phyloP scores from a whole-genome alignment of 1,284 basidiomycete species.

The Rhizoctonia solani region DNA sequence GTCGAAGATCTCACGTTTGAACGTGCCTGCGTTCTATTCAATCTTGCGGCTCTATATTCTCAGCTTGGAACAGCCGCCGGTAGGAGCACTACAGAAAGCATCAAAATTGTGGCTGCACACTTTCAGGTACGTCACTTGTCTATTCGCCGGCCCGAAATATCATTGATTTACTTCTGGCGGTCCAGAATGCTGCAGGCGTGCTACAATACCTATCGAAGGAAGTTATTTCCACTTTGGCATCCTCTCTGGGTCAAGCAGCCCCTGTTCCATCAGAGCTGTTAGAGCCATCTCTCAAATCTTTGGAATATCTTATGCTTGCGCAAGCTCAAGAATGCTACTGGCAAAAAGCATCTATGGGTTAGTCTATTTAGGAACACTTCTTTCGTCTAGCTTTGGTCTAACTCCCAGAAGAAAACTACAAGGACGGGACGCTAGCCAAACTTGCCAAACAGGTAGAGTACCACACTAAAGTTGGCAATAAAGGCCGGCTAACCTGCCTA shows the following conservation, averaged over 20 bases:
- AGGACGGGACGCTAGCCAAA: conserved; percentile 85
- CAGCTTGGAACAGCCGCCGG: conserved; percentile 69
- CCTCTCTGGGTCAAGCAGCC: conserved; percentile 57
- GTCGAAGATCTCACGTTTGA: conserved; percentile 80
- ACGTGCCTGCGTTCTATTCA: conserved; percentile 76
- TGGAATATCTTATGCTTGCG: conserved; percentile 84
- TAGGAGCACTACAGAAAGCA: conserved; percentile 72
- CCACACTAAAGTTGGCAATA: neutral
- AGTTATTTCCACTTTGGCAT: conserved; percentile 60
- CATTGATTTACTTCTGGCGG: neutral
- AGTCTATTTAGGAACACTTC: conserved; percentile 36
- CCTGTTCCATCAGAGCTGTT: conserved; percentile 65
- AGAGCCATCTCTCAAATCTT: conserved; percentile 60
- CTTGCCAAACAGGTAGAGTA: conserved; percentile 77
- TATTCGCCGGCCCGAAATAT: neutral
- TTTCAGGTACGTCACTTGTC: conserved; percentile 35
- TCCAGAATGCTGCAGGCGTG: conserved; percentile 76
- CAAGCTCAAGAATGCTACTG: conserved; percentile 98
- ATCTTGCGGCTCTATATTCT: conserved; percentile 80
- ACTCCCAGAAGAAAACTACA: conserved; percentile 43
- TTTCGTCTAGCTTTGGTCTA: neutral
- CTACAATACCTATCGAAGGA: conserved; percentile 65
- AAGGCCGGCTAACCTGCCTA: neutral
- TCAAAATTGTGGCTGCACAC: conserved; percentile 48
- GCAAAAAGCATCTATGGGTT: conserved; percentile 89